A percentile compares a stretch with the other conserved stretches of the same genome.
Evolutionary conservation across 2,329 filamentous ascomycete genomes (phyloP).

Genomic region (Talaromyces funiculosus): DNA sequence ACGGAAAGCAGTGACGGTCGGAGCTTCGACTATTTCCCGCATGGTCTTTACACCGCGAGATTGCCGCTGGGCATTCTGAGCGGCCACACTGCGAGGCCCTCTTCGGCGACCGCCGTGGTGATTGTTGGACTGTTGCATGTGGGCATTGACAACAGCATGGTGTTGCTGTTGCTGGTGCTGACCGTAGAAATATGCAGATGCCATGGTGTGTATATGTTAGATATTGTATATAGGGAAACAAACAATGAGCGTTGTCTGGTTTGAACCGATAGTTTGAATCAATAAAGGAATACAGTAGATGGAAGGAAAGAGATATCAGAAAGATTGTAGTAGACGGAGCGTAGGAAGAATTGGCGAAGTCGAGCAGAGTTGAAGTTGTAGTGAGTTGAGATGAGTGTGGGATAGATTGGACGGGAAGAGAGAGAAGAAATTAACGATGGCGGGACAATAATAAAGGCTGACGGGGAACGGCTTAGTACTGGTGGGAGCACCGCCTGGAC

Average conservation of each 20-base stretch:
- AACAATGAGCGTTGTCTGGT: conserved; percentile 1
- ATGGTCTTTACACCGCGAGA: conserved; percentile 78
- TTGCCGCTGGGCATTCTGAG: conserved; percentile 80
- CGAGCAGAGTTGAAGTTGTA: background rate
- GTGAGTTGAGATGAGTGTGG: conserved; percentile 19
- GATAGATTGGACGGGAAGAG: conserved; percentile 22
- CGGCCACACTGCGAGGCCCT: conserved; percentile 70
- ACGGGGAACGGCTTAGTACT: conserved; percentile 9
- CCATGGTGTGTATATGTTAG: conserved; percentile 13
- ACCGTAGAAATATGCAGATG: conserved; percentile 39
- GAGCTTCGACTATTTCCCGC: conserved; percentile 78
- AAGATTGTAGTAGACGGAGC: background rate
- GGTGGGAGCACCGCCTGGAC: conserved; percentile 4
- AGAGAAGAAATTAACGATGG: conserved; percentile 16
- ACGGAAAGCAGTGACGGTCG: conserved; percentile 70
- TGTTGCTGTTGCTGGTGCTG: conserved; percentile 39
- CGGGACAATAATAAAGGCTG: conserved; percentile 16
- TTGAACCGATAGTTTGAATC: background rate
- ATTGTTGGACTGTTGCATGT: conserved; percentile 46
- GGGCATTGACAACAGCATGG: conserved; percentile 48
- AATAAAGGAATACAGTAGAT: conserved; percentile 1
- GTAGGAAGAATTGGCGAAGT: background rate
- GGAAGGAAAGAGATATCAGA: background rate
- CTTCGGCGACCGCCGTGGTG: conserved; percentile 81
- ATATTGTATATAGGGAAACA: background rate